Evolutionary conservation across 2,329 filamentous ascomycete genomes (phyloP).

Genomic region (Graphiopsis chlorocephala): DNA sequence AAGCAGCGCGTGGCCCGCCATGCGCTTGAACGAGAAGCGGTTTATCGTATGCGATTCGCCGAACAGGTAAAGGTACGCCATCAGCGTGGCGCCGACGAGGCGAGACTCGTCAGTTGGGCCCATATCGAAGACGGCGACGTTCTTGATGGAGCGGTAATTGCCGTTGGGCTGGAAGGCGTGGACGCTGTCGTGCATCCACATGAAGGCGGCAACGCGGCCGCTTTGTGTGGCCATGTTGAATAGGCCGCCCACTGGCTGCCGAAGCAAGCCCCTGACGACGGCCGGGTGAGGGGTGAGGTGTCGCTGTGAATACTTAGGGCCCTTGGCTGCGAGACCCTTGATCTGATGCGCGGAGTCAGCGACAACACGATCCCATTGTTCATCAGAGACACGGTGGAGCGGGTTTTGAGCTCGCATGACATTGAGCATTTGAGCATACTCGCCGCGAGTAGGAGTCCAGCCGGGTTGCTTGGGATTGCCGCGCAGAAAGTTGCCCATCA

Average conservation of each 20-base stretch:
- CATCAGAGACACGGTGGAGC: background rate
- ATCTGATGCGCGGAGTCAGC: background rate
- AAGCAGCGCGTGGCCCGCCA: background rate
- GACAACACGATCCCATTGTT: background rate
- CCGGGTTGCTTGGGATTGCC: too few species aligned
- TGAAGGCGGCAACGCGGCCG: background rate
- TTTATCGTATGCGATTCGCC: background rate
- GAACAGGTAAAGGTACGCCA: background rate
- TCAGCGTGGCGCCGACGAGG: background rate
- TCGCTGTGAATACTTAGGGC: background rate
- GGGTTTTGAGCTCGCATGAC: background rate
- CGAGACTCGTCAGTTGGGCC: background rate
- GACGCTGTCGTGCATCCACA: background rate
- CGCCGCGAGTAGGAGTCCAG: background rate
- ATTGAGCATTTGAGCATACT: background rate
- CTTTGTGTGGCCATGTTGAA: background rate
- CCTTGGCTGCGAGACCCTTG: background rate
- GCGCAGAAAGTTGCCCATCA: background rate
- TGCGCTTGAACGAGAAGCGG: background rate
- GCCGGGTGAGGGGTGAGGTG: background rate
- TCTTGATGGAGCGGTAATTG: background rate
- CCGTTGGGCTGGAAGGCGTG: background rate
- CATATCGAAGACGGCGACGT: background rate
- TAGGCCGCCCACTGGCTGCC: background rate
- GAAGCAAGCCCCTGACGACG: background rate